Conservation (phyloP, 805 yeast genomes). For the Metschnikowia vanudenii region DNA sequence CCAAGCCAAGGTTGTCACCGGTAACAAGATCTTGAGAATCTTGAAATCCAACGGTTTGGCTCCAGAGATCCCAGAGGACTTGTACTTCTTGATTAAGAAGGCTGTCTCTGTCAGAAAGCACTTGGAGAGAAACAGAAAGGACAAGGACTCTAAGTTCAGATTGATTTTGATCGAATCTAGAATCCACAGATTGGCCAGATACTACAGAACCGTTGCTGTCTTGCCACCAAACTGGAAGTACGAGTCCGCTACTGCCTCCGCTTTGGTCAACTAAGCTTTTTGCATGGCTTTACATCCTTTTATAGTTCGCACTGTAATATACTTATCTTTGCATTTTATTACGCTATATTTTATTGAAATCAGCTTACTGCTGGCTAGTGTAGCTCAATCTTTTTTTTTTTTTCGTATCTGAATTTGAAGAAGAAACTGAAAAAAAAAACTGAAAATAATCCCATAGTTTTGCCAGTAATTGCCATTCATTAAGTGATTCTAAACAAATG, state of each 20-base stretch:
- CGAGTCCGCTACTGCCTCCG: conserved; percentile 99
- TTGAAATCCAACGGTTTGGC: conserved; percentile 99
- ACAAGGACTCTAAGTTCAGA: conserved; percentile 99
- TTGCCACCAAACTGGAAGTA: conserved; percentile 99
- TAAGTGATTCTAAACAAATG: conserved; percentile 1
- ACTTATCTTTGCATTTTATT: conserved; percentile 12
- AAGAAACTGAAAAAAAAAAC: neutral
- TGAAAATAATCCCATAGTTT: too few species aligned
- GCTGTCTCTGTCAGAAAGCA: conserved; percentile 99
- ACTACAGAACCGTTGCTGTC: conserved; percentile 99
- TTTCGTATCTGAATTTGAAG: neutral
- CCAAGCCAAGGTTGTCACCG: conserved; percentile 95
- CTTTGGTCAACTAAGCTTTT: conserved; percentile 88
- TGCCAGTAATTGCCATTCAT: neutral
- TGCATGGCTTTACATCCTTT: conserved; percentile 10
- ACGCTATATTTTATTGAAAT: neutral
- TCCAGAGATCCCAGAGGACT: conserved; percentile 99
- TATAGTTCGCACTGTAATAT: conserved; percentile 14
- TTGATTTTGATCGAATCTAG: conserved; percentile 99
- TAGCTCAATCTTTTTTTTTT: too few species aligned
- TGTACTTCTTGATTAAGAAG: conserved; percentile 98
- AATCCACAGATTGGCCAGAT: conserved; percentile 99
- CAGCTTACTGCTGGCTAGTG: neutral
- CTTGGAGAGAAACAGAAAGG: conserved; percentile 99
- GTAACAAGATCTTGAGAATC: conserved; percentile 99